Evolutionary conservation across 768 basidiomycete species (phyloP), one percentile per base, ranked within the genome.

Genomic region (Lactifluus hygrophoroides): DNA sequence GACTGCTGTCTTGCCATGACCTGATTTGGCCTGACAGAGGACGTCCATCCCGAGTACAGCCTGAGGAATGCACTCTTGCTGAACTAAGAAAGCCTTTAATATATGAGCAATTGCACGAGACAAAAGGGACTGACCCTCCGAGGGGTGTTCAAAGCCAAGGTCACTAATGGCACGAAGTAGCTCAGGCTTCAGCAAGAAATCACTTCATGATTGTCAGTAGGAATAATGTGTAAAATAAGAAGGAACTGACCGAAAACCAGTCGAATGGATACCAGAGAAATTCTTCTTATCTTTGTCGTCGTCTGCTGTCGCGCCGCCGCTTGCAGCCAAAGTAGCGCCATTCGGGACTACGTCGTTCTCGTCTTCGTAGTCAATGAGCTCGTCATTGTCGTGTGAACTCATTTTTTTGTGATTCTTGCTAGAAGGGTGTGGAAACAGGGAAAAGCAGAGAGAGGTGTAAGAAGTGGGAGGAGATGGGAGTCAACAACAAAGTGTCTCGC

Each of bases 41-140:
- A 99, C 95, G 69, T 99, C 96, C 91, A 97, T 98, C 62, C 96
- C 96, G 54, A 99, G 81, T 66, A 99, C 96, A 57, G 96, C 95
- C 76, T 99, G 96, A 45, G 96, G 96, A 67, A 99, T 98, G 74
- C 96, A 98, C 78, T 99, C 96, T 78, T 99, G 96, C 77, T 99
- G 96, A 63, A 99, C 96, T 98, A 40, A 45, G 28, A 37, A 55
- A 42, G 10, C 54, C 3, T 38, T 46, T 60, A 57, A 45, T 46
- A 45, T 46, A 51, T 17, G 30, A 34, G 2, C 9, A 37, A 25
- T 34, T 45, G 23, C 38, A n/a, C 21, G 13, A 40, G 25, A 28
- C 8, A 5, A 49, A 8, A 5, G 27, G 9, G 54, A 60, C 76
- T 56, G 66, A 96, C 96, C 96, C 82, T 99, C 96, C 51, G 95